Percentiles rank a stretch among this genome's conserved stretches.
Conservation (phyloP, 768 basidiomycete genomes). For the Phanerochaete sordida region DNA sequence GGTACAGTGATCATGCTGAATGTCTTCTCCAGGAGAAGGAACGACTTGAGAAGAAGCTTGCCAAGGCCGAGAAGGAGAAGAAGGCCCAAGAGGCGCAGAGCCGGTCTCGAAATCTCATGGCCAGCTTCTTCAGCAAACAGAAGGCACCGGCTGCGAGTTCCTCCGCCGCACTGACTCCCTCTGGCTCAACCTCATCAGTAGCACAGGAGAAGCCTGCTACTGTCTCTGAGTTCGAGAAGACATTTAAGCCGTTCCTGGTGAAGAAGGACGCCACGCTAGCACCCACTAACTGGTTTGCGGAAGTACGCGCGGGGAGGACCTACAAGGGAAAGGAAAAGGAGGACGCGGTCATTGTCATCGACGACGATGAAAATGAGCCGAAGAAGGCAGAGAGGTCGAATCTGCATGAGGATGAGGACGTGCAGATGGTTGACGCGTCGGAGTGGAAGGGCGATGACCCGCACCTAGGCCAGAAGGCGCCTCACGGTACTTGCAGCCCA, state of each 20-base stretch:
- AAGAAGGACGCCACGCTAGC: conserved; percentile 76
- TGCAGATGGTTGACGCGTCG: conserved; percentile 21
- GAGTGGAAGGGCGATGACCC: neutral
- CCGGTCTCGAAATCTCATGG: conserved; percentile 74
- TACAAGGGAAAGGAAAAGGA: conserved; percentile 21
- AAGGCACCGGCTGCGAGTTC: conserved; percentile 29
- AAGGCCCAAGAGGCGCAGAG: conserved; percentile 67
- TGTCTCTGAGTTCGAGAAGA: conserved; percentile 67
- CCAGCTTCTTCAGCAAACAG: conserved; percentile 72
- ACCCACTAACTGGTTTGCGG: conserved; percentile 65
- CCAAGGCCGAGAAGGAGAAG: conserved; percentile 68
- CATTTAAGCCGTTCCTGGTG: conserved; percentile 76
- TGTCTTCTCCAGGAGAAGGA: conserved; percentile 55
- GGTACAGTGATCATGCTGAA: neutral
- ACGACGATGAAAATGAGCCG: conserved; percentile 36
- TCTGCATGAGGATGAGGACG: conserved; percentile 12
- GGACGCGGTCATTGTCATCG: conserved; percentile 58
- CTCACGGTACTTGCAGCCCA: conserved; percentile 34
- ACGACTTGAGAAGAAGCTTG: conserved; percentile 60
- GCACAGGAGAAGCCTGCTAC: neutral
- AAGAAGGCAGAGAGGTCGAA: conserved; percentile 1
- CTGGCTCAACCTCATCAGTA: conserved; percentile 21
- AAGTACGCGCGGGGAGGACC: conserved; percentile 24
- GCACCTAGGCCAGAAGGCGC: conserved; percentile 27
- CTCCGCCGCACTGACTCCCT: neutral